Conservation (phyloP, 768 basidiomycete species). For the Strobilomyces confusus region DNA sequence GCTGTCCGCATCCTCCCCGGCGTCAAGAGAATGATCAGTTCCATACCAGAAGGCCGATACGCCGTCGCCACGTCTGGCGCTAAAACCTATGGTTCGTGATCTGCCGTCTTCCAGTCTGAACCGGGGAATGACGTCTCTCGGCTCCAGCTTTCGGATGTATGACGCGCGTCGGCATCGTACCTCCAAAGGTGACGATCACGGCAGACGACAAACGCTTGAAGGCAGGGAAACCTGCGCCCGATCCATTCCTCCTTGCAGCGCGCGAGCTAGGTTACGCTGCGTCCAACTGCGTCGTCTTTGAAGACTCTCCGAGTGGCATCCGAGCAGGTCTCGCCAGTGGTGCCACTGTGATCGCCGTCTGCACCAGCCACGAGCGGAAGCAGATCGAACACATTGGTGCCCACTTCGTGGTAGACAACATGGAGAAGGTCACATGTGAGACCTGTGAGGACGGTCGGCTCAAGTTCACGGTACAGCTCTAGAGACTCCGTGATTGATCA, state of each 20-base stretch:
- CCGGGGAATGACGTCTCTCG: not conserved
- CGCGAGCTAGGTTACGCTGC: slow-evolving; percentile 53
- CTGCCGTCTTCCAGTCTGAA: not conserved
- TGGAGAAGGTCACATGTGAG: slow-evolving; percentile 46
- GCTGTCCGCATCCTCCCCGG: slow-evolving; percentile 71
- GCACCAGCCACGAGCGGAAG: slow-evolving; percentile 62
- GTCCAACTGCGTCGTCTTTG: slow-evolving; percentile 69
- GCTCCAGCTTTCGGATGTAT: slow-evolving; percentile 58
- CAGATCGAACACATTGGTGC: slow-evolving; percentile 55
- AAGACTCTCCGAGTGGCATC: slow-evolving; percentile 68
- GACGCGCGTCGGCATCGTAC: slow-evolving; percentile 63
- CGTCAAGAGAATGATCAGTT: slow-evolving; percentile 59
- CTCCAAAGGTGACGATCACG: slow-evolving; percentile 67
- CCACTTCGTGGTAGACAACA: slow-evolving; percentile 52
- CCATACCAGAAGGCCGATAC: slow-evolving; percentile 61
- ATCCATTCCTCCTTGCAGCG: slow-evolving; percentile 62
- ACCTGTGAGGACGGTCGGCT: slow-evolving; percentile 39
- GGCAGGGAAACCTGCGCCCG: slow-evolving; percentile 59
- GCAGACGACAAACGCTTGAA: slow-evolving; percentile 73
- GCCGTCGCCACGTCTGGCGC: slow-evolving; percentile 75
- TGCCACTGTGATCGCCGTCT: slow-evolving; percentile 67
- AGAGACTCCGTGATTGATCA: not conserved
- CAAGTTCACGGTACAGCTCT: slow-evolving; percentile 40
- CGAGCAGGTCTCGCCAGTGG: slow-evolving; percentile 69
- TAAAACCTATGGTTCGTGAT: slow-evolving; percentile 55